These are phyloP conservation scores for Cephaloascus albidus DNA, from an alignment of 805 yeast species.

Conservation along the genomic window DNA sequence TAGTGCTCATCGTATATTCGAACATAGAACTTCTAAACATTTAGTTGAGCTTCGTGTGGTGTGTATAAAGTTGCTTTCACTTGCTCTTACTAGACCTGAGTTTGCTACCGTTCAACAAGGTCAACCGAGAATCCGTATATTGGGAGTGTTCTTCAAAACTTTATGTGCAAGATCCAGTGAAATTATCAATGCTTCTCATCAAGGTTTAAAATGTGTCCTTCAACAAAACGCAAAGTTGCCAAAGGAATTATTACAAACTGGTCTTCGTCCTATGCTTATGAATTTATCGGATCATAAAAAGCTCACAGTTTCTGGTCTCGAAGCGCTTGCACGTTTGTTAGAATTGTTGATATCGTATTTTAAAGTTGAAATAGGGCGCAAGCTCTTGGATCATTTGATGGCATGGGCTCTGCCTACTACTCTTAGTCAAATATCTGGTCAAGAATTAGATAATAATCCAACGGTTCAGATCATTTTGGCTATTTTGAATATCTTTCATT, in stretches of 20 bases:
- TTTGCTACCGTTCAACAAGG: conserved; percentile 68
- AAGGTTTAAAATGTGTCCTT: conserved; percentile 74
- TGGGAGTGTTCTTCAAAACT: conserved; percentile 93
- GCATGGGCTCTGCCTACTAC: conserved; percentile 91
- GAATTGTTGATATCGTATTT: conserved; percentile 87
- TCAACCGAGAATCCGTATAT: conserved; percentile 71
- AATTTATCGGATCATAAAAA: conserved; percentile 90
- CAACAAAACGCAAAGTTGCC: conserved; percentile 86
- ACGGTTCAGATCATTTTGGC: conserved; percentile 85
- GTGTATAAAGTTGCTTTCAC: conserved; percentile 73
- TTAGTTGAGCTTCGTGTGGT: conserved; percentile 81
- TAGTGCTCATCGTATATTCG: conserved; percentile 76
- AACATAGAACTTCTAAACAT: conserved; percentile 83
- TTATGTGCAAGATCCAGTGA: conserved; percentile 76
- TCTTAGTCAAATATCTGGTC: conserved; percentile 66
- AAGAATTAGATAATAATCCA: conserved; percentile 70
- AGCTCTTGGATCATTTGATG: conserved; percentile 82
- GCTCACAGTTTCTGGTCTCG: conserved; percentile 79
- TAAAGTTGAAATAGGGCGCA: conserved; percentile 93
- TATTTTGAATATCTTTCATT: conserved; percentile 82
- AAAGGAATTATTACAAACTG: conserved; percentile 89
- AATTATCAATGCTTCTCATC: conserved; percentile 89
- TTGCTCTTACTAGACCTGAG: conserved; percentile 80
- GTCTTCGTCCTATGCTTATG: conserved; percentile 91
- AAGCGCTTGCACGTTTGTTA: conserved; percentile 79